phyloP scores from a whole-genome alignment of 139 green algal genomes.

The Chlorella sp. region DNA sequence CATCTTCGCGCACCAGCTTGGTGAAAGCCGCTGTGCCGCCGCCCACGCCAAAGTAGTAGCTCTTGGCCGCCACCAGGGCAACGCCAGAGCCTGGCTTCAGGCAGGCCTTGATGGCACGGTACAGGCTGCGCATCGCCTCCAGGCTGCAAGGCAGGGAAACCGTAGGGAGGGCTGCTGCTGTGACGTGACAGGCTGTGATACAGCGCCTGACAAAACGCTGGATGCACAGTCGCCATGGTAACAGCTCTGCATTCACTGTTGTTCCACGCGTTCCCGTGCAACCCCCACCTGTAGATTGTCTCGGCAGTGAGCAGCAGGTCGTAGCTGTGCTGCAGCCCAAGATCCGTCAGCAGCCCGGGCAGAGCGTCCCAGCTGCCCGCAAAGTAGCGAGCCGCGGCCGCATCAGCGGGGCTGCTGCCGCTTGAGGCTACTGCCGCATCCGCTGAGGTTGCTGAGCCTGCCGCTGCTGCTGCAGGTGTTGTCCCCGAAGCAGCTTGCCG shows the following conservation, averaged over 20 bases:
- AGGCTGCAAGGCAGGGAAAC: neutral
- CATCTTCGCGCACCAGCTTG: slow-evolving; percentile 53
- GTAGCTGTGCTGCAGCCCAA: slow-evolving; percentile 57
- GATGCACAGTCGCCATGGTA: too few relatives aligned
- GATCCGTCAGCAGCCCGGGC: slow-evolving; percentile 43
- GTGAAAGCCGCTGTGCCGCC: slow-evolving; percentile 82
- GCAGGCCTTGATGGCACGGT: slow-evolving; percentile 71
- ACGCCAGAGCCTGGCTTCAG: slow-evolving; percentile 2
- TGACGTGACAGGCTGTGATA: too few relatives aligned
- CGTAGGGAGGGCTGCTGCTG: too few relatives aligned
- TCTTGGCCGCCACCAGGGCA: slow-evolving; percentile 89
- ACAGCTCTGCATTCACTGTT: too few relatives aligned
- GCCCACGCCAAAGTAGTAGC: slow-evolving; percentile 97
- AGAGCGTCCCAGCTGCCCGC: slow-evolving; percentile 73
- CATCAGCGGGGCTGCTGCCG: neutral
- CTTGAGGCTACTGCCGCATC: neutral
- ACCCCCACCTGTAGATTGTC: slow-evolving; percentile 78
- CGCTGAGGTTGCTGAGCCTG: neutral
- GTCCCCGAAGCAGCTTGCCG: neutral
- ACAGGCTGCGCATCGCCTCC: slow-evolving; percentile 60
- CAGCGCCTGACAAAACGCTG: too few relatives aligned
- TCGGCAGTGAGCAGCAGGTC: slow-evolving; percentile 88
- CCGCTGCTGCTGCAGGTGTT: neutral
- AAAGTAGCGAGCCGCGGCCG: slow-evolving; percentile 56
- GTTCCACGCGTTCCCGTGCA: too few relatives aligned